Percentiles rank a stretch among this genome's conserved stretches.
Evolutionary conservation across 805 yeast species (phyloP).

Genomic region (Debaryomyces castellii): DNA sequence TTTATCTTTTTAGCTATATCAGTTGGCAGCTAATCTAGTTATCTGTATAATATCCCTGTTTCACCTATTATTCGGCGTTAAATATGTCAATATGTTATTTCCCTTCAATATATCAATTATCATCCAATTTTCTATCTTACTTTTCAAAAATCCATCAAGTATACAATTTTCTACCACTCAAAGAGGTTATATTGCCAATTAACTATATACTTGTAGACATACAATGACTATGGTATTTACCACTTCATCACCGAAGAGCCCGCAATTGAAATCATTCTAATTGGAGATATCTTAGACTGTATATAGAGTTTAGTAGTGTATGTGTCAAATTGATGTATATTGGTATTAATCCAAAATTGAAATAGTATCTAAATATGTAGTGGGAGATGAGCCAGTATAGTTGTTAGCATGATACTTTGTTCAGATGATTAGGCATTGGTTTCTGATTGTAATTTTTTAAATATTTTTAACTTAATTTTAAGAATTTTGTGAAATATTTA

Average conservation of each 20-base stretch:
- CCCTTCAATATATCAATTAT: slow-evolving; percentile 1
- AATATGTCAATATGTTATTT: not conserved
- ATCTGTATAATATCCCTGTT: not conserved
- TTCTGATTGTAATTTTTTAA: no score
- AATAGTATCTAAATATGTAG: no score
- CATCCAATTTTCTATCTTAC: not conserved
- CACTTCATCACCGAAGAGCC: not conserved
- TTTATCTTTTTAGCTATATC: not conserved
- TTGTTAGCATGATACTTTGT: no score
- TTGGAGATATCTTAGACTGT: not conserved
- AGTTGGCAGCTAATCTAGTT: not conserved
- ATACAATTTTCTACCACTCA: not conserved
- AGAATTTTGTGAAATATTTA: no score
- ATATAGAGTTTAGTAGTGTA: not conserved
- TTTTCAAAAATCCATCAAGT: not conserved
- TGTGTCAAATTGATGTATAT: not conserved
- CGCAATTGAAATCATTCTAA: slow-evolving; percentile 3
- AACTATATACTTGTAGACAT: not conserved
- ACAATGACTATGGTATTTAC: not conserved
- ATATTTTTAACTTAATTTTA: no score
- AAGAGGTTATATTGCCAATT: not conserved
- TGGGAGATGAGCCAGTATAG: no score
- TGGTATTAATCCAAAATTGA: no score
- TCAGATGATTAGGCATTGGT: no score
- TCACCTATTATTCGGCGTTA: not conserved